Base-by-base conservation (phyloP, 371 early-diverging fungal species). In the Rhizomucor pusillus region DNA sequence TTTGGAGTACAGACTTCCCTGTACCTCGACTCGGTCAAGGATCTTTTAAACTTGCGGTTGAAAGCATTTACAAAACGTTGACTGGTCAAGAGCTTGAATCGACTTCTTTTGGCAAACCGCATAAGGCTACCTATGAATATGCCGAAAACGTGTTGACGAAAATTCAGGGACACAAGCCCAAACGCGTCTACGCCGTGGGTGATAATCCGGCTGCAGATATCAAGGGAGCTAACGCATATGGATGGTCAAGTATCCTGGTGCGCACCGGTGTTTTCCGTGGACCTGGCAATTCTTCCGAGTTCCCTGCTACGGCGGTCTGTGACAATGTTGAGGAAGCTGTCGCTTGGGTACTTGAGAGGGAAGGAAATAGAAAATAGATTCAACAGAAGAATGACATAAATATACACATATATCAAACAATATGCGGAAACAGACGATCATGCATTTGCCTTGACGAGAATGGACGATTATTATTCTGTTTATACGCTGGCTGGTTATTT, bases 1-100 rank as follows among this genome's bases (percentile, higher is more conserved):
- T 93, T 19, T 94, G 90, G 89, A 87, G 87, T 66, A 94, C 91
- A 56, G 92, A 92, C 23, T 88, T 73, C 50, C 86, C 88, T 10
- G 69, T 69, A 0, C 85, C 89, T n/a, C 75, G 94, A 25, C 82
- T 90, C 54, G 93, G 85, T 12, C 93, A 92, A 67, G 93, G 94
- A 5, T 84, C 90, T 0, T 88, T 90, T 68, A 82, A 88, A 40
- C 66, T 77, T 6, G 80, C 86, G 13, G 62, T 94, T 19, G 89
- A 90, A 46, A 65, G 74, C 12, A 68, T 77, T 12, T 74, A 71
- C 51, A 56, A 63, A 23, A 52, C 54, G 23, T 41, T 67, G 18
- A 73, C 75, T 14, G 66, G 62, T 14, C 60, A 73, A 10, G 50
- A 62, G 4, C 69, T 91, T 0, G 62, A 85, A 47, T 87, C 90